phyloP scores from a whole-genome alignment of 2,329 filamentous ascomycete genomes.

The Fusarium nodosum region DNA sequence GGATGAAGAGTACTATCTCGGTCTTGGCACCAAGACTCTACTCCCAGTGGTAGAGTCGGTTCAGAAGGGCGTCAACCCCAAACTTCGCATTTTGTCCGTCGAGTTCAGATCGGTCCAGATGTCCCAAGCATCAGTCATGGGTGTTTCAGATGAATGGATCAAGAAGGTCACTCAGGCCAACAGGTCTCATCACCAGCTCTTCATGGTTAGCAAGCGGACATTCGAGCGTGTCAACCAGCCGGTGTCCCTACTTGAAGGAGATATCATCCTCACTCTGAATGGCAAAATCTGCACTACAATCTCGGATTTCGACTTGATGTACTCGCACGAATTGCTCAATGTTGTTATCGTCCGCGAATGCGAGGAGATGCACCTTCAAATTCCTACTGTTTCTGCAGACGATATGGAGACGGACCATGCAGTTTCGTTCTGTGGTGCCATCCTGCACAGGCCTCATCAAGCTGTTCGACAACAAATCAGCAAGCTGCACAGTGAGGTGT shows the following conservation, averaged over 20 bases:
- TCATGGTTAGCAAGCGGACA: constrained; percentile 95
- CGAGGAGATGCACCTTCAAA: constrained; percentile 79
- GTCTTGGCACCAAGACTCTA: constrained; percentile 87
- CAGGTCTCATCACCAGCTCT: constrained; percentile 92
- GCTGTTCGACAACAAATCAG: constrained; percentile 97
- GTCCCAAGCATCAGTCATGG: constrained; percentile 97
- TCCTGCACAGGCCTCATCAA: constrained; percentile 93
- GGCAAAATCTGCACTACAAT: constrained; percentile 93
- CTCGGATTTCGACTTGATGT: constrained; percentile 96
- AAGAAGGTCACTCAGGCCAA: constrained; percentile 89
- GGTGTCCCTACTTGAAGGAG: constrained; percentile 82
- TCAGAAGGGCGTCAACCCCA: constrained; percentile 81
- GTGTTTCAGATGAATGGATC: constrained; percentile 96
- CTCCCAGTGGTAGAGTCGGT: constrained; percentile 91
- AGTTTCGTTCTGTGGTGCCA: constrained; percentile 94
- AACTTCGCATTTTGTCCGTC: constrained; percentile 90
- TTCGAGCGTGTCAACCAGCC: constrained; percentile 68
- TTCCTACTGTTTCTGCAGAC: constrained; percentile 88
- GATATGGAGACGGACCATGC: constrained; percentile 94
- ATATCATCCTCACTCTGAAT: constrained; percentile 92
- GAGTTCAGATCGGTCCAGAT: constrained; percentile 97
- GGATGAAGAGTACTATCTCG: constrained; percentile 96
- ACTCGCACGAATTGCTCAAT: constrained; percentile 84
- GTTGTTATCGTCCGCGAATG: constrained; percentile 90
- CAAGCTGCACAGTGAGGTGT: constrained; percentile 95